Evolutionary conservation across 768 basidiomycete species (phyloP).

Genomic region (Suillus subalutaceus): DNA sequence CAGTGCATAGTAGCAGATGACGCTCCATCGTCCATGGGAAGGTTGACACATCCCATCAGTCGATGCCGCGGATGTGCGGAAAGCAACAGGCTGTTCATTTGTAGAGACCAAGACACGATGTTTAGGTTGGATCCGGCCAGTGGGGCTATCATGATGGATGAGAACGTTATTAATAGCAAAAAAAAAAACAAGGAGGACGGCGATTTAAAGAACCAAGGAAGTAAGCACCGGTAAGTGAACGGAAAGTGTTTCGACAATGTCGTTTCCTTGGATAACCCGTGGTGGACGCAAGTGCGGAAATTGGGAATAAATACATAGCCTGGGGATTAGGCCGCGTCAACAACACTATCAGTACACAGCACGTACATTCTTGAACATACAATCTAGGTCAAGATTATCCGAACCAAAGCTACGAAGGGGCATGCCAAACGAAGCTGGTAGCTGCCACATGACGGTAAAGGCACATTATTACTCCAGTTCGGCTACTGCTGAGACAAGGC

Average conservation of each 20-base stretch:
- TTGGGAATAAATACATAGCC: constrained; percentile 2
- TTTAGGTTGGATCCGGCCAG: constrained; percentile 6
- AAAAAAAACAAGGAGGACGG: background rate
- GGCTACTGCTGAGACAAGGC: constrained; percentile 2
- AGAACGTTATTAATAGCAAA: constrained; percentile 6
- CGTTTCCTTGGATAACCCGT: background rate
- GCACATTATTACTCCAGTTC: background rate
- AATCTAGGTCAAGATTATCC: background rate
- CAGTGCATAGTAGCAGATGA: constrained; percentile 5
- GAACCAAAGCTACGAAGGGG: background rate
- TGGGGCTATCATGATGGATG: background rate
- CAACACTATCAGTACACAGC: background rate
- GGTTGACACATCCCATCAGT: constrained; percentile 24
- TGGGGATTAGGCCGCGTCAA: background rate
- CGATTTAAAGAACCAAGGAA: constrained; percentile 4
- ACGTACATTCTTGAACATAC: background rate
- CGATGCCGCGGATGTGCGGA: constrained; percentile 34
- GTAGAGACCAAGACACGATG: constrained; percentile 5
- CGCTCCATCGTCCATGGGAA: constrained; percentile 29
- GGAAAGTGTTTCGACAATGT: background rate
- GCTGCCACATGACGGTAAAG: constrained; percentile 4
- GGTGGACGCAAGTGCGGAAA: constrained; percentile 2
- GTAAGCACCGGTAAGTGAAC: constrained; percentile 9
- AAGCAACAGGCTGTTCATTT: constrained; percentile 11
- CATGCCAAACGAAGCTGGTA: background rate